Conservation (phyloP, 495 filamentous ascomycete genomes). For the Podospora pseudopauciseta region DNA sequence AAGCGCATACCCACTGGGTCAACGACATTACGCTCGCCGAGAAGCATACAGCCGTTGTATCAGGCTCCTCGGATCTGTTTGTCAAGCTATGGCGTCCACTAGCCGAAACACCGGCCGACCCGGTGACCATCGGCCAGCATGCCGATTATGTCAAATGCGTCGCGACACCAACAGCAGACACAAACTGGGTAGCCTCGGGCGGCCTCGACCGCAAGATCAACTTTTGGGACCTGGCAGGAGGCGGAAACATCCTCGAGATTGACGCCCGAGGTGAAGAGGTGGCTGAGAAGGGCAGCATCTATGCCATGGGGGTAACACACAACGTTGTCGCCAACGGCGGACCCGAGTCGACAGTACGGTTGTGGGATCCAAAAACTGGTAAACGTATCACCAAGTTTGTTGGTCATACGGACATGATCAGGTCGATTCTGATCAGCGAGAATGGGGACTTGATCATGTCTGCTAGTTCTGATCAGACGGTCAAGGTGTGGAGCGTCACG, state of each 20-base stretch:
- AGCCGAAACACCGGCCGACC: conserved; percentile 60
- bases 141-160: conserved; percentile 94
- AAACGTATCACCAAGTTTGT: conserved; percentile 93
- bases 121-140: conserved; percentile 85
- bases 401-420: conserved; percentile 94
- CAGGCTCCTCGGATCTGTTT: conserved; percentile 91
- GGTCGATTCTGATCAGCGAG: conserved; percentile 83
- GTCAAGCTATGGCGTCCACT: conserved; percentile 94
- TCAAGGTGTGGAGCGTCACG: conserved; percentile 96
- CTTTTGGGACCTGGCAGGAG: conserved; percentile 88
- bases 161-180: conserved; percentile 64
- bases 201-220: conserved; percentile 89
- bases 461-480: conserved; percentile 90
- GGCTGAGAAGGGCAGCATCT: conserved; percentile 89
- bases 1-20: conserved; percentile 98
- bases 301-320: conserved; percentile 73
- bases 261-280: conserved; percentile 74
- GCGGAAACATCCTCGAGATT: conserved; percentile 79
- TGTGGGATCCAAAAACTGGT: conserved; percentile 90
- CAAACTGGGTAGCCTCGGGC: conserved; percentile 93
- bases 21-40: conserved; percentile 90
- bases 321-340: conserved; percentile 84
- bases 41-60: conserved; percentile 79
- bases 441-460: conserved; percentile 89
- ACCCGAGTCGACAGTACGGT: conserved; percentile 84